A percentile compares a stretch with the other conserved stretches of the same genome.
Evolutionary conservation across 495 filamentous ascomycete species (phyloP).

Genomic region (Penicillium waksmanii): DNA sequence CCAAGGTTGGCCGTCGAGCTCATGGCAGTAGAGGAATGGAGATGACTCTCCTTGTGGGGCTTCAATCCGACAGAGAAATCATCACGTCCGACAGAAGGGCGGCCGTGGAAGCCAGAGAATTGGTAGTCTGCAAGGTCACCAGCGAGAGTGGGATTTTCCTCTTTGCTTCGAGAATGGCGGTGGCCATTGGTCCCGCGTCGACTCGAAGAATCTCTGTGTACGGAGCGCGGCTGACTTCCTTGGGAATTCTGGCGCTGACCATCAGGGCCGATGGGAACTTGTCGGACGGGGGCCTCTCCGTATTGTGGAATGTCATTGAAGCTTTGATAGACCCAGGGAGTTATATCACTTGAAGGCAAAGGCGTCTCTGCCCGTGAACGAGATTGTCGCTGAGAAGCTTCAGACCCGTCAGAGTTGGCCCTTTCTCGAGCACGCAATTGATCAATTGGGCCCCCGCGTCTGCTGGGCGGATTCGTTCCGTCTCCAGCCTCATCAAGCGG

Average conservation of each 20-base stretch:
- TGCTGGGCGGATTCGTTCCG: slow-evolving; percentile 27
- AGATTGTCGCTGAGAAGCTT: slow-evolving; percentile 68
- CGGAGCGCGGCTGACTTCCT: slow-evolving; percentile 33
- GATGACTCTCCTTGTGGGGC: slow-evolving; percentile 49
- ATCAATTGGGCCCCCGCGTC: slow-evolving; percentile 53
- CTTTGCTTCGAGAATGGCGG: slow-evolving; percentile 68
- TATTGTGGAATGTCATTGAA: slow-evolving; percentile 79
- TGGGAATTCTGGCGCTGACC: slow-evolving; percentile 62
- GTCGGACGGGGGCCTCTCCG: slow-evolving; percentile 80
- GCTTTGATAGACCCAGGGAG: slow-evolving; percentile 94
- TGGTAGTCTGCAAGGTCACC: slow-evolving; percentile 51
- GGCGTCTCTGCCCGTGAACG: slow-evolving; percentile 70
- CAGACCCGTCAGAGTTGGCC: slow-evolving; percentile 71
- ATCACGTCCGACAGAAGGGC: slow-evolving; percentile 70
- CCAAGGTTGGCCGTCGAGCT: slow-evolving; percentile 52
- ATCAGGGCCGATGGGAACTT: slow-evolving; percentile 71
- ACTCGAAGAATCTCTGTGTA: slow-evolving; percentile 54
- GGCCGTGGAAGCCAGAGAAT: slow-evolving; percentile 41
- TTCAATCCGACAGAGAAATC: slow-evolving; percentile 62
- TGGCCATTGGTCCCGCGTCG: slow-evolving; percentile 75
- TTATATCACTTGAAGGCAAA: slow-evolving; percentile 90
- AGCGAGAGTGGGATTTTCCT: slow-evolving; percentile 62
- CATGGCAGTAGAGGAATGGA: slow-evolving; percentile 47
- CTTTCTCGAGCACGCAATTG: slow-evolving; percentile 63
- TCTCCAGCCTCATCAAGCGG: slow-evolving; percentile 64